Conservation (phyloP, 2,329 filamentous ascomycete species). For the Boeremia lycopersici region DNA sequence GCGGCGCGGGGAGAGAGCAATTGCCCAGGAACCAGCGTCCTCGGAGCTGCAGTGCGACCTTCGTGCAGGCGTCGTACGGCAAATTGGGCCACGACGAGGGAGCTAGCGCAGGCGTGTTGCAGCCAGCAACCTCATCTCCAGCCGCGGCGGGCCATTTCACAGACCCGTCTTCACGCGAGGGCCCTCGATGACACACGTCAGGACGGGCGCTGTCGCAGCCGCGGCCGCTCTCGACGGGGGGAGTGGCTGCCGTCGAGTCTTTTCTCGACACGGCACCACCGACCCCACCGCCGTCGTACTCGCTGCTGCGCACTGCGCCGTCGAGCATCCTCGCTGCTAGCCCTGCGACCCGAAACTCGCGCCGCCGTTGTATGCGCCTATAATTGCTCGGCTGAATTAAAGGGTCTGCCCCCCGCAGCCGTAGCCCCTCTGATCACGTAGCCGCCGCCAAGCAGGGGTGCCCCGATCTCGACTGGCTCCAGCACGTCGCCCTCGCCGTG, state of each 20-base stretch:
- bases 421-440: conserved; percentile 1
- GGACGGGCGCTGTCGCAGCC: not conserved
- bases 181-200: conserved; percentile 1
- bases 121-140: conserved; percentile 2
- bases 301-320: not conserved
- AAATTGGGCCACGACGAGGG: not conserved
- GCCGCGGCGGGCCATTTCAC: not conserved
- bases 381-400: conserved; percentile 13
- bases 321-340: not conserved
- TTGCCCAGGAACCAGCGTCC: conserved; percentile 7
- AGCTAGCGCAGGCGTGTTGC: not conserved
- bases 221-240: not conserved
- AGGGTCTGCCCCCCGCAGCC: conserved; percentile 10
- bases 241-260: not conserved
- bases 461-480: not conserved
- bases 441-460: conserved; percentile 11
- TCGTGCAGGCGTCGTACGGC: not conserved
- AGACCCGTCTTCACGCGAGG: not conserved
- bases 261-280: not conserved
- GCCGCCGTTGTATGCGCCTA: conserved; percentile 1
- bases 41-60: conserved; percentile 11
- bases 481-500: not conserved
- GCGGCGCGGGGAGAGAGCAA: not conserved
- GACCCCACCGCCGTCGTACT: not conserved
- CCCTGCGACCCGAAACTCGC: not conserved